phyloP scores from a whole-genome alignment of 176 grass and related monocot genomes.

The Phoenix roebelenii region DNA sequence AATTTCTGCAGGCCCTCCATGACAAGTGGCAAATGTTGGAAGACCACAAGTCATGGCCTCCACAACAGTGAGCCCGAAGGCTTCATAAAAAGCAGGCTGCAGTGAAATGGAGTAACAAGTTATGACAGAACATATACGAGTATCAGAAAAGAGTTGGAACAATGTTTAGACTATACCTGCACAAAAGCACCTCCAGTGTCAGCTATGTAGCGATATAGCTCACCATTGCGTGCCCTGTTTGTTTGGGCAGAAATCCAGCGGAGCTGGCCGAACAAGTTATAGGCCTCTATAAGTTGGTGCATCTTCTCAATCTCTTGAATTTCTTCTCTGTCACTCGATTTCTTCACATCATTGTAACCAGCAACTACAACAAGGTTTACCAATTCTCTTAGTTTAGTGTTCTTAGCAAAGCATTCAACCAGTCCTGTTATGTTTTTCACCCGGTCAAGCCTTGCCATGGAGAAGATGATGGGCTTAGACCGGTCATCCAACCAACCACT shows the following conservation, averaged over 20 bases:
- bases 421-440: conserved; percentile 96
- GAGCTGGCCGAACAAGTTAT: conserved; percentile 79
- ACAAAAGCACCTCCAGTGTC: conserved; percentile 87
- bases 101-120: neutral
- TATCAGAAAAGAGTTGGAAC: too few relatives aligned
- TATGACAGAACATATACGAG: neutral
- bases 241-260: conserved; percentile 90
- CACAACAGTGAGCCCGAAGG: conserved; percentile 88
- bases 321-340: conserved; percentile 77
- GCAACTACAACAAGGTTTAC: conserved; percentile 89
- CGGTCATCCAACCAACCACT: conserved; percentile 79
- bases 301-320: conserved; percentile 85
- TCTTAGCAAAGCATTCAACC: conserved; percentile 68
- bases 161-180: conserved; percentile 34
- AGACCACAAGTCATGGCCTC: conserved; percentile 87
- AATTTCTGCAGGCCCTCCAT: conserved; percentile 92
- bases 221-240: conserved; percentile 70
- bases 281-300: conserved; percentile 59
- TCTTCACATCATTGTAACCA: conserved; percentile 64
- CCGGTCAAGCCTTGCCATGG: conserved; percentile 80
- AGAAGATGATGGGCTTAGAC: conserved; percentile 88
- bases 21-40: conserved; percentile 81
- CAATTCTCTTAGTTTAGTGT: conserved; percentile 37
- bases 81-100: conserved; percentile 92
- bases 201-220: conserved; percentile 89